Evolutionary conservation across 768 basidiomycete genomes (phyloP).

Genomic region (Tricholoma hemisulphureum): DNA sequence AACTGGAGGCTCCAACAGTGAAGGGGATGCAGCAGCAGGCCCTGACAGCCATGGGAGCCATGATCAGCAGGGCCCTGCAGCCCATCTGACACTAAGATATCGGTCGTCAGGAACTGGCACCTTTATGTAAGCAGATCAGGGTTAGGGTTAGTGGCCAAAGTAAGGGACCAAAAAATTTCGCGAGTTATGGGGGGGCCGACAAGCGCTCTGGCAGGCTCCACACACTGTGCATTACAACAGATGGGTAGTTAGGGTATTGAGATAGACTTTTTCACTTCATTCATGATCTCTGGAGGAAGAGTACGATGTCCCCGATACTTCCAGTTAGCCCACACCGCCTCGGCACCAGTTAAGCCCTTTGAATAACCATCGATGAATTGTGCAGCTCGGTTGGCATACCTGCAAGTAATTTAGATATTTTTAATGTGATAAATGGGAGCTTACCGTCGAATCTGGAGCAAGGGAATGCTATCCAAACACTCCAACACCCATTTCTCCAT

Average conservation of each 20-base stretch:
- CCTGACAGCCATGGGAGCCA: no score
- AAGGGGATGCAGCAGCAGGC: no score
- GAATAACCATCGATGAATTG: neutral
- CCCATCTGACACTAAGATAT: no score
- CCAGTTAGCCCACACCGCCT: neutral
- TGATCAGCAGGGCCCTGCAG: no score
- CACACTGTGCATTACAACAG: no score
- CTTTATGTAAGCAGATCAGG: no score
- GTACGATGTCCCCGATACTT: neutral
- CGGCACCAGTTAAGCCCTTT: neutral
- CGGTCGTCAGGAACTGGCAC: no score
- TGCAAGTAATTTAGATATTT: neutral
- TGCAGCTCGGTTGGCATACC: slow-evolving; percentile 15
- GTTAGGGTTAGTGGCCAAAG: no score
- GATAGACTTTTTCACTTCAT: neutral
- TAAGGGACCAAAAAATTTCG: no score
- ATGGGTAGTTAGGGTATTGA: neutral
- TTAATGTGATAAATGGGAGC: neutral
- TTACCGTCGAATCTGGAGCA: slow-evolving; percentile 17
- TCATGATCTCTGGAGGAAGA: neutral
- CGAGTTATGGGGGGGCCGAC: no score
- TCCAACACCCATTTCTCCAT: slow-evolving; percentile 32
- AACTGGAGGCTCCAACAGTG: no score
- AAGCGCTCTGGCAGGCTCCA: no score
- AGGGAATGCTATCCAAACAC: slow-evolving; percentile 26